These are phyloP conservation scores for Pseudonitzschia multistriata DNA, from an alignment of 108 stramenopile genomes.

Conservation along the genomic window DNA sequence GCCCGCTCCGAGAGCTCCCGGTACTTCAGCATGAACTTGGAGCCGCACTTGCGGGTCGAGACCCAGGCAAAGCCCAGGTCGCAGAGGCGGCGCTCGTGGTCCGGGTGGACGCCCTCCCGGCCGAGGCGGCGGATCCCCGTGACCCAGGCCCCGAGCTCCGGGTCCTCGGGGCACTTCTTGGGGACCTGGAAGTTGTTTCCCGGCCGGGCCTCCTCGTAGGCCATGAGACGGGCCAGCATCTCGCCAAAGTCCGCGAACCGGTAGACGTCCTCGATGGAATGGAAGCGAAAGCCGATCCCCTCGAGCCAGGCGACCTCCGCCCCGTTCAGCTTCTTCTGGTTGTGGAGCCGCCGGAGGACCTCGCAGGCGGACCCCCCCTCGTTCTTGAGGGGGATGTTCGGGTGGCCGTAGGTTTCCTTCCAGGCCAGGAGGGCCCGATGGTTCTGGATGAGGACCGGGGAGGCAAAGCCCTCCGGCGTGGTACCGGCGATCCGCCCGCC, in stretches of 20 bases:
- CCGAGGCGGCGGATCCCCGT: constrained; percentile 71
- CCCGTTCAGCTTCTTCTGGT: constrained; percentile 63
- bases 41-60: constrained; percentile 70
- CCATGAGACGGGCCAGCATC: constrained; percentile 47
- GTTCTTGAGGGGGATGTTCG: constrained; percentile 75
- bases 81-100: constrained; percentile 51
- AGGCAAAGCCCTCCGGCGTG: constrained; percentile 19
- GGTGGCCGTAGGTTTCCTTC: constrained; percentile 60
- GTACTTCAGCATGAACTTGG: constrained; percentile 71
- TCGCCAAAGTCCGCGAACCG: constrained; percentile 73
- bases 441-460: constrained; percentile 62
- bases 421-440: constrained; percentile 54
- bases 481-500: too few relatives aligned
- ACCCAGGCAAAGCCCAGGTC: constrained; percentile 70
- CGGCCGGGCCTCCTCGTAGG: constrained; percentile 43
- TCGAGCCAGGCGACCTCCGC: constrained; percentile 52
- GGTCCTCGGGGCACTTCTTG: constrained; percentile 78
- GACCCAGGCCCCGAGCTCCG: constrained; percentile 85
- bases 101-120: constrained; percentile 40
- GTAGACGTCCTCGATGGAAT: constrained; percentile 78
- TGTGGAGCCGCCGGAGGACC: constrained; percentile 59
- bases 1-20: constrained; percentile 38
- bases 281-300: constrained; percentile 59
- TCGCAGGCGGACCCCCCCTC: constrained; percentile 63
- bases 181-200: constrained; percentile 65